phyloP scores from a whole-genome alignment of 768 basidiomycete species.

The Podaxis rugospora region DNA sequence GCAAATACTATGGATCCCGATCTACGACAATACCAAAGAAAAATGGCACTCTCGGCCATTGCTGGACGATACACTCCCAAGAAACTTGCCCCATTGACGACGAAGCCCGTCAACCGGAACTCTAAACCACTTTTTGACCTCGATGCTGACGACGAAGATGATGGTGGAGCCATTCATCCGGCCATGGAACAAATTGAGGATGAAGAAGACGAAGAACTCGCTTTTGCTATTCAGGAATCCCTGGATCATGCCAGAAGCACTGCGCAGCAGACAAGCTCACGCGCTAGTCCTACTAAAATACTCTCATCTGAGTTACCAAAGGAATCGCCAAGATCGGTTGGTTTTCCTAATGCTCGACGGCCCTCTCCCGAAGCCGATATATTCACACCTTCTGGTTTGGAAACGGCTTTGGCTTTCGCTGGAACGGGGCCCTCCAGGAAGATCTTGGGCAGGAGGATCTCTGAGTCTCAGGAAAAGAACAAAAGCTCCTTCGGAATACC shows the following conservation, averaged over 20 bases:
- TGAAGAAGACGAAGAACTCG: constrained; percentile 54
- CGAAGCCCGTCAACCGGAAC: constrained; percentile 23
- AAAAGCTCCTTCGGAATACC: constrained; percentile 24
- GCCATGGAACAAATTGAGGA: constrained; percentile 28
- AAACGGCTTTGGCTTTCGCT: constrained; percentile 64
- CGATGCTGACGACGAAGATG: constrained; percentile 50
- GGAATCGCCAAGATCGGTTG: constrained; percentile 4
- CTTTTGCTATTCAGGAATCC: constrained; percentile 60
- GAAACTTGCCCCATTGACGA: constrained; percentile 25
- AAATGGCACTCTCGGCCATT: constrained; percentile 59
- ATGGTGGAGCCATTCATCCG: constrained; percentile 18
- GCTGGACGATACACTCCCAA: constrained; percentile 42
- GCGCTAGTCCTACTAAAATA: background rate
- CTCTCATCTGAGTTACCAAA: background rate
- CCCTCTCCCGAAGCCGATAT: constrained; percentile 18
- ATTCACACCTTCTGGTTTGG: constrained; percentile 49
- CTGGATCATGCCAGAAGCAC: constrained; percentile 32
- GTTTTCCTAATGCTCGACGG: constrained; percentile 5
- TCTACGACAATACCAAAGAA: constrained; percentile 55
- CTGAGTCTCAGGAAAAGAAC: background rate
- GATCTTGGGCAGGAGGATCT: background rate
- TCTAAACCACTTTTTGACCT: constrained; percentile 48
- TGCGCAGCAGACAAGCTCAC: background rate
- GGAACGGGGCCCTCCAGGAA: constrained; percentile 41
- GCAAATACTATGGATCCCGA: constrained; percentile 48